Conservation (phyloP, 768 basidiomycete genomes). For the Dioszegia crocea region DNA sequence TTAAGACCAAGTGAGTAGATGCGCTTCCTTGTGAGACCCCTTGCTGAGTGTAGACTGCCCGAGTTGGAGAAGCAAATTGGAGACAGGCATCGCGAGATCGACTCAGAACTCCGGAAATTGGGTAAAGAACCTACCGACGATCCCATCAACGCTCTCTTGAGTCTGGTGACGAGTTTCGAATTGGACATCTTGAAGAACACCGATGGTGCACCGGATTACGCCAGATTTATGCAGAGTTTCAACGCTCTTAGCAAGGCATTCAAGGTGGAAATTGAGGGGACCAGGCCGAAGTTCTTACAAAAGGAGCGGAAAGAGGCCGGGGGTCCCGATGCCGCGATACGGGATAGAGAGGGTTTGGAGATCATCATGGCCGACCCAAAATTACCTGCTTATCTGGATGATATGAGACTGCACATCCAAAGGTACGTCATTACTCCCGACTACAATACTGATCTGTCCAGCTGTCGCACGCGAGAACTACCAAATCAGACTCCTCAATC, state of each 20-base stretch:
- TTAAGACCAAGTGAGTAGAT: not conserved
- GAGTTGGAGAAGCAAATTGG: not conserved
- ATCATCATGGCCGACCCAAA: not conserved
- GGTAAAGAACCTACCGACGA: slow-evolving; percentile 46
- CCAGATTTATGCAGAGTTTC: slow-evolving; percentile 11
- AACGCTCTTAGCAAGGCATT: slow-evolving; percentile 6
- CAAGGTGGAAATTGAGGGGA: not conserved
- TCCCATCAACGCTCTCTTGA: slow-evolving; percentile 17
- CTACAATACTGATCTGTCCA: not conserved
- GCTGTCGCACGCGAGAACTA: slow-evolving; percentile 4
- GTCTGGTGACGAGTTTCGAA: slow-evolving; percentile 5
- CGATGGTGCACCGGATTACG: slow-evolving; percentile 4
- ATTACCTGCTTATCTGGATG: not conserved
- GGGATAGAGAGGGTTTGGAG: not conserved
- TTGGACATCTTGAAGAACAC: slow-evolving; percentile 8
- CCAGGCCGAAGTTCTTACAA: not conserved
- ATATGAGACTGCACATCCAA: not conserved
- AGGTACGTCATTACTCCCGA: not conserved
- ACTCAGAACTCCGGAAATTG: not conserved
- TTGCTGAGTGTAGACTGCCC: slow-evolving; percentile 5
- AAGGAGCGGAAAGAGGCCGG: not conserved
- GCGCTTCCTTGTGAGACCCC: too few species aligned
- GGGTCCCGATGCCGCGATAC: not conserved
- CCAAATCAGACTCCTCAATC: not conserved
- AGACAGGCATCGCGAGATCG: not conserved